These are phyloP conservation scores for Epichloe sibirici DNA, from an alignment of 2,329 filamentous ascomycete species.

Conservation along the genomic window DNA sequence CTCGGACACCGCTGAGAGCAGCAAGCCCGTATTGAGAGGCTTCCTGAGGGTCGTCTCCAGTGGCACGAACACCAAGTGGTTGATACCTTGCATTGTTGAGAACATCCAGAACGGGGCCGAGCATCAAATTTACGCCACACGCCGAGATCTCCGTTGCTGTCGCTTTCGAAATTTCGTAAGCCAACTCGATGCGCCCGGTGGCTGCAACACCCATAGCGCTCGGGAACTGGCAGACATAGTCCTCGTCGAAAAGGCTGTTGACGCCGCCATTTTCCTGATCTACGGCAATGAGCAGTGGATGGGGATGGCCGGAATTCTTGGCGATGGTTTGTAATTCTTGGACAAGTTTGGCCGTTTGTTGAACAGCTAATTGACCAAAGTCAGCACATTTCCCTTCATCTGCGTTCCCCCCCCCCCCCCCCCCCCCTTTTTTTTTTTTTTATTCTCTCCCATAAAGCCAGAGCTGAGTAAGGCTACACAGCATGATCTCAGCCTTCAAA, in stretches of 20 bases:
- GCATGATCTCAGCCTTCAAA: not conserved
- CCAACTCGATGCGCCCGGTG: slow-evolving; percentile 70
- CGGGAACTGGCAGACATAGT: slow-evolving; percentile 91
- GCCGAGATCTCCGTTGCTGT: slow-evolving; percentile 87
- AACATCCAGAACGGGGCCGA: slow-evolving; percentile 88
- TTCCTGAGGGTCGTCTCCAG: slow-evolving; percentile 87
- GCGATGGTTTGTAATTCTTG: slow-evolving; percentile 89
- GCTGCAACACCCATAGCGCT: slow-evolving; percentile 97
- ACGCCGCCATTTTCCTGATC: slow-evolving; percentile 98
- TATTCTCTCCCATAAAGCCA: not conserved
- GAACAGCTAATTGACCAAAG: slow-evolving; percentile 53
- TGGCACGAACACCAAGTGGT: slow-evolving; percentile 77
- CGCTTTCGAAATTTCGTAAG: slow-evolving; percentile 83
- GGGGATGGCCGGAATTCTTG: slow-evolving; percentile 76
- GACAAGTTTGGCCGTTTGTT: slow-evolving; percentile 77
- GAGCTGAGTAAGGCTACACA: not conserved
- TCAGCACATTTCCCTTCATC: slow-evolving; percentile 4
- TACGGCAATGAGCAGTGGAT: slow-evolving; percentile 78
- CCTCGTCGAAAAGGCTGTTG: slow-evolving; percentile 91
- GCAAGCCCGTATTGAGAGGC: slow-evolving; percentile 87
- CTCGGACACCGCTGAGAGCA: slow-evolving; percentile 83
- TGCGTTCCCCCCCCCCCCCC: no score
- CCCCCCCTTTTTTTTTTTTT: not conserved
- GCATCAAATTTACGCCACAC: slow-evolving; percentile 90
- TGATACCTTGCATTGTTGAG: slow-evolving; percentile 88